Base-by-base conservation (phyloP, 495 filamentous ascomycete genomes). In the Barbatosphaeria neglecta region DNA sequence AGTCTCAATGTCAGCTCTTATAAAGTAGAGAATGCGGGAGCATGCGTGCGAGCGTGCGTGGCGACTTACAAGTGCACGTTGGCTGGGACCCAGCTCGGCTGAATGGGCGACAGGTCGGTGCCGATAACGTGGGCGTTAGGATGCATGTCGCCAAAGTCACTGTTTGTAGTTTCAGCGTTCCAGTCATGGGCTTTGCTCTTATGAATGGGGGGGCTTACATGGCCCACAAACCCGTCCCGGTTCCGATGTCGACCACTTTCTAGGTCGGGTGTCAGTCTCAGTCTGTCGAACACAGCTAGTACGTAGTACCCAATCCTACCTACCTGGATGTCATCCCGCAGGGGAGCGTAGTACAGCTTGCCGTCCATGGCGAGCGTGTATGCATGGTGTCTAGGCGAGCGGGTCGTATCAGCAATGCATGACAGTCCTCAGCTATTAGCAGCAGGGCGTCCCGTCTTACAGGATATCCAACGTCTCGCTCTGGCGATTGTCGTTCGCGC, bases 161-260 rank as follows among this genome's bases (percentile, higher is more conserved):
- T 55, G 25, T 17, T 6, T 9, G 13, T 37, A 19, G 20, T 18
- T 13, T 39, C 13, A 19, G 13, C n/a, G n/a, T n/a, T n/a, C n/a
- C n/a, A n/a, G 22, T 37, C 33, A 38, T 16, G 18, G n/a, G 22
- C 13, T 22, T 16, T 22, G 20, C 17, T 17, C 6, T 45, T 37
- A 22, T 39, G 25, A 2, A 31, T 19, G 20, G 27, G 39, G 7
- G 17, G 6, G 15, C 37, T 19, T 16, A 50, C 48, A 50, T 50
- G 19, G 66, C 69, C 71, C 70, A 74, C 18, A 62, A 57, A 24
- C 59, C 63, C 41, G 55, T 63, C 17, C 80, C 80, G 4, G 78
- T 82, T 27, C 80, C 80, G 35, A 83, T 54, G 50, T 84, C 80
- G 6, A 84, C 62, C 13, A 77, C 22, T 17, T 27, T 22, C 41